phyloP scores from a whole-genome alignment of 495 filamentous ascomycete genomes.

The Hypoxylon cercidicola region DNA sequence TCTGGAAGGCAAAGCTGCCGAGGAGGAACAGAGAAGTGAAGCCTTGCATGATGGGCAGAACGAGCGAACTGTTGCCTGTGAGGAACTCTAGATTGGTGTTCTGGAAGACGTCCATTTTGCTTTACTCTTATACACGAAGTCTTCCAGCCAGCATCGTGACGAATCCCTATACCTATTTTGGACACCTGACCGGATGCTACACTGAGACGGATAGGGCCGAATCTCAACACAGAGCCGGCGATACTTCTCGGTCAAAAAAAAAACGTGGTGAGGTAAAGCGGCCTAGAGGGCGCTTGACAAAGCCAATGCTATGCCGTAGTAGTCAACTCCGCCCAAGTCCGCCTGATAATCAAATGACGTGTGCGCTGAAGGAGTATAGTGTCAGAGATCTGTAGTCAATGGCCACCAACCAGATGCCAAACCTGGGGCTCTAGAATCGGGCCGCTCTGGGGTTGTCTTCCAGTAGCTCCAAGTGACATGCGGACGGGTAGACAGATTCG shows the following conservation, averaged over 20 bases:
- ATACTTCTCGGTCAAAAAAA: conserved; percentile 33
- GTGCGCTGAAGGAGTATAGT: conserved; percentile 21
- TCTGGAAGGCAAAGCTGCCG: conserved; percentile 59
- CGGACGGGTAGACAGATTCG: conserved; percentile 36
- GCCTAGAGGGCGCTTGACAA: conserved; percentile 28
- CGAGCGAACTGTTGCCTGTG: conserved; percentile 43
- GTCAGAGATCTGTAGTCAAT: conserved; percentile 7
- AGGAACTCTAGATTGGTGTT: conserved; percentile 30
- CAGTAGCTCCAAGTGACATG: conserved; percentile 24
- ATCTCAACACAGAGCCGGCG: conserved; percentile 31
- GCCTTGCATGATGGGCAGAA: conserved; percentile 55
- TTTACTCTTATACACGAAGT: conserved; percentile 33
- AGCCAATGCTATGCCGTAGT: conserved; percentile 25
- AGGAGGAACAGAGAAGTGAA: conserved; percentile 58
- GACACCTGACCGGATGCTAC: conserved; percentile 29
- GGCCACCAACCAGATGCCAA: conserved; percentile 23
- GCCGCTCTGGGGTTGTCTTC: conserved; percentile 32
- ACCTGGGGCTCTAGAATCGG: conserved; percentile 37
- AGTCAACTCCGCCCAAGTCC: conserved; percentile 20
- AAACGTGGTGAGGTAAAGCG: conserved; percentile 9
- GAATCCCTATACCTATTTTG: conserved; percentile 32
- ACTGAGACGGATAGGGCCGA: conserved; percentile 38
- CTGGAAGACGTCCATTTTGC: conserved; percentile 41
- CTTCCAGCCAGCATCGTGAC: conserved; percentile 31
- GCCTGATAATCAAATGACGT: conserved; percentile 29